phyloP scores from a whole-genome alignment of 2,329 filamentous ascomycete species.

The Clarireedia homoeocarpa region DNA sequence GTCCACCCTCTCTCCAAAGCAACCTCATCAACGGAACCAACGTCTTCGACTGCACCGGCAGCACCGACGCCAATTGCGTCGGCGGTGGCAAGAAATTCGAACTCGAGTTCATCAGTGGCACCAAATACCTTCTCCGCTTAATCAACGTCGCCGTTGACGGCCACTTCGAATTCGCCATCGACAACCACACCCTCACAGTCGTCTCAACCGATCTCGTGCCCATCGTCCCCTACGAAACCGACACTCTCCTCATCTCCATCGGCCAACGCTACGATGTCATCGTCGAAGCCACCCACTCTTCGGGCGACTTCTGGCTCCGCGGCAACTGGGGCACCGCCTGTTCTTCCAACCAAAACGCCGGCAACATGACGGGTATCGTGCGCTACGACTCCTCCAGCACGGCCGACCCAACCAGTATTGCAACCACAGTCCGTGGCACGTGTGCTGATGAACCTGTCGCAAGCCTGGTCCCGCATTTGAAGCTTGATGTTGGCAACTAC shows the following conservation, averaged over 20 bases:
- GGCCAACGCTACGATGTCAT: conserved; percentile 40
- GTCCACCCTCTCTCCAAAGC: conserved; percentile 20
- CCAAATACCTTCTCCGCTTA: conserved; percentile 36
- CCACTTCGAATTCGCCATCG: conserved; percentile 42
- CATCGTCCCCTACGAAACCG: conserved; percentile 45
- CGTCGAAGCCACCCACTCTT: conserved; percentile 46
- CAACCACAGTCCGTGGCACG: conserved; percentile 13
- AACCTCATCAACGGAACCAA: conserved; percentile 29
- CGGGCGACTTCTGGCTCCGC: conserved; percentile 49
- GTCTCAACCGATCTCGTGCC: conserved; percentile 53
- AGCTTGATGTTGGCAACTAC: conserved; percentile 19
- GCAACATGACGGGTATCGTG: conserved; percentile 33
- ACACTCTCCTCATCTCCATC: conserved; percentile 47
- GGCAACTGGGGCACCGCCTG: conserved; percentile 43
- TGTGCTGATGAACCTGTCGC: conserved; percentile 27
- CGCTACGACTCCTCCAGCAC: conserved; percentile 33
- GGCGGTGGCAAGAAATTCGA: conserved; percentile 27
- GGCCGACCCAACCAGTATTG: conserved; percentile 25
- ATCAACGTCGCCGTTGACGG: conserved; percentile 39
- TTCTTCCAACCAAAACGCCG: conserved; percentile 47
- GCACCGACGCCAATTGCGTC: conserved; percentile 19
- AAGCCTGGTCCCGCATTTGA: conserved; percentile 24
- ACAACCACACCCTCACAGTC: conserved; percentile 49
- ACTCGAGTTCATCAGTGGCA: conserved; percentile 28
- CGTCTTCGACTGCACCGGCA: conserved; percentile 18